Evolutionary conservation across 192 early-diverging fungal genomes (phyloP), one percentile per base, ranked within the genome.

Genomic region (Dissophora globulifera): DNA sequence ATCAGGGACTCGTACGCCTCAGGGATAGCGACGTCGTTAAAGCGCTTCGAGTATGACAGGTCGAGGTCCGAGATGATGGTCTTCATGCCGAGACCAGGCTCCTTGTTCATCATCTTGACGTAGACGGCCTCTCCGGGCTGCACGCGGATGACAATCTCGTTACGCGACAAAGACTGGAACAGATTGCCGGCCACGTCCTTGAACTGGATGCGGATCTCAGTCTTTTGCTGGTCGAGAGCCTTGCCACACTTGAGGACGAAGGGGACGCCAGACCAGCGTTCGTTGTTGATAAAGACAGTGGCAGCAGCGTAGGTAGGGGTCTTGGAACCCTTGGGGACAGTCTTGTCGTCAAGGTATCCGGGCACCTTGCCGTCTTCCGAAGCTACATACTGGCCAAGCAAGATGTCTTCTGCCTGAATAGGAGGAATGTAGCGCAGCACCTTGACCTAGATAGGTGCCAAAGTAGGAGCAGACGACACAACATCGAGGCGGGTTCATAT

Each of bases 1-100:
- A 99, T 93, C 50, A 99, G 83, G n/a, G 94, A 88, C 59, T 97
- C 96, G 75, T 99, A 99, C 12, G 97, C 97, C 70, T 99, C 97
- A 27, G 97, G 97, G 78, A 99, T 99, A 81, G 90, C 89, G 35
- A 92, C 62, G 53, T 93, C 91, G 50, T 87, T 85, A 85, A 95
- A 99, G 32, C 97, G 91, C 71, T 88, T 88, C 50, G 89, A 83
- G 84, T 99, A 99, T 6, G 93, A 91, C 53, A 99, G 83, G 75
- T 99, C 96, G 17, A 99, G 87, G 78, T 99, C 97, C 13, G 93
- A 92, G 69, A 94, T 92, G 56, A 90, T 87, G 54, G 92, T 88
- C 51, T 91, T 85, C 79, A 88, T 87, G 11, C 93, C 93, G 46
- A 97, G 86, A 17, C 97, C 97, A 15, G 93, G 96, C 54, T 90